Evolutionary conservation across 202 grass and related monocot genomes (phyloP), one percentile per base, ranked within the genome.

Genomic region (Saccharum hybrid): DNA sequence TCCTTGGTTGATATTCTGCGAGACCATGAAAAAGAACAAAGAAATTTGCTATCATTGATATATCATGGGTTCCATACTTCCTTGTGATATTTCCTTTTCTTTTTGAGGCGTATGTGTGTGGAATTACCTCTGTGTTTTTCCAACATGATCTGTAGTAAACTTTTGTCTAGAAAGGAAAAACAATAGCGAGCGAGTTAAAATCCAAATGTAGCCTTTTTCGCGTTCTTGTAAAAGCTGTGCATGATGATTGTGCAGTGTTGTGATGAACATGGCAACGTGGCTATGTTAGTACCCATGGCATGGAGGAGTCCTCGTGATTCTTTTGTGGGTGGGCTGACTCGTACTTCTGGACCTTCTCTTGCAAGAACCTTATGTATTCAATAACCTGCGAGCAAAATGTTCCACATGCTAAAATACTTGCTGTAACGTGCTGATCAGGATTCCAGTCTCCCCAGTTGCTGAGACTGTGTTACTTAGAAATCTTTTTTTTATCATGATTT

Each of bases 71-170:
- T 31, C 39, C 60, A 42, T 34, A 54, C 46, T 37, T 52, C 4
- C 23, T 49, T 31, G 21, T 30, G 40, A 7, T 48, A 2, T 72
- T 82, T 30, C 11, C 82, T 31, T 52, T 67, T 63, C 57, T 5
- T 72, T 21, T 68, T 39, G 51, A 10, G 2, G 49, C 2, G 4
- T 14, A 28, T 11, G 49, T 60, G n/a, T n/a, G 41, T 33, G 4
- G 46, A 74, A 69, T 84, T 86, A 99, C 96, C 93, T 86, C 81
- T 71, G 89, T 85, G 77, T 89, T 95, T 91, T 88, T 96, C 93
- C 96, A 96, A 56, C 92, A 93, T 83, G 96, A 99, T 85, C 93
- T 99, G 71, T 90, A 99, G 86, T 96, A 96, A 56, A 87, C 88
- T 86, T 99, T 99, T 73, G 88, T 79, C 96, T 94, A 75, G 13